Conservation (phyloP, 352 stramenopile species). For the Globisporangium apiculatum region DNA sequence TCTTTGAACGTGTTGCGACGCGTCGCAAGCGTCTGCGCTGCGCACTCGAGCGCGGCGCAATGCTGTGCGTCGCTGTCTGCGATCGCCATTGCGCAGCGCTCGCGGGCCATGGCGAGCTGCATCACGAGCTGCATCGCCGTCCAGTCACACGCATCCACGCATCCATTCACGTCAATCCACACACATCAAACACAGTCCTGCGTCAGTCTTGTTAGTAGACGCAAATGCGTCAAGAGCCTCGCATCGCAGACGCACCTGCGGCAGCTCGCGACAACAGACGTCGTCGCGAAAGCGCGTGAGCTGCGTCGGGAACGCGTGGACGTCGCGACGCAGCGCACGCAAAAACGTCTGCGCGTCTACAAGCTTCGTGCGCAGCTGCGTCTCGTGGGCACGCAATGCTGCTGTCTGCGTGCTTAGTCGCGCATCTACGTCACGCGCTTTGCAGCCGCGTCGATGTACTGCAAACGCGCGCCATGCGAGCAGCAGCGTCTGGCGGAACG, state of each 20-base stretch:
- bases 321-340: neutral
- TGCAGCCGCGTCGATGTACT: constrained; percentile 1
- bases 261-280: constrained; percentile 10
- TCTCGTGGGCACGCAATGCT: neutral
- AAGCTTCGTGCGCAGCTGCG: constrained; percentile 3
- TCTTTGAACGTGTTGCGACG: constrained; percentile 7
- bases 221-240: too few relatives aligned
- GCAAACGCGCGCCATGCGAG: constrained; percentile 19
- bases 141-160: too few relatives aligned
- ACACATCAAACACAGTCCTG: too few relatives aligned
- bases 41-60: neutral
- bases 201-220: too few relatives aligned
- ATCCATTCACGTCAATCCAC: neutral
- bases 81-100: constrained; percentile 17
- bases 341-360: neutral
- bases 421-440: neutral
- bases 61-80: constrained; percentile 19
- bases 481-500: constrained; percentile 14
- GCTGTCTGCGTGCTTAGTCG: neutral
- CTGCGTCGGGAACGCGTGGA: constrained; percentile 1
- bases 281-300: constrained; percentile 14
- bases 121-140: neutral
- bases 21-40: neutral
- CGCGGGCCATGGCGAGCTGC: constrained; percentile 9
- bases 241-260: constrained; percentile 2